Evolutionary conservation across 148 eudicot genomes (phyloP), one percentile per base, ranked within the genome.

Genomic region (Drosera capensis): DNA sequence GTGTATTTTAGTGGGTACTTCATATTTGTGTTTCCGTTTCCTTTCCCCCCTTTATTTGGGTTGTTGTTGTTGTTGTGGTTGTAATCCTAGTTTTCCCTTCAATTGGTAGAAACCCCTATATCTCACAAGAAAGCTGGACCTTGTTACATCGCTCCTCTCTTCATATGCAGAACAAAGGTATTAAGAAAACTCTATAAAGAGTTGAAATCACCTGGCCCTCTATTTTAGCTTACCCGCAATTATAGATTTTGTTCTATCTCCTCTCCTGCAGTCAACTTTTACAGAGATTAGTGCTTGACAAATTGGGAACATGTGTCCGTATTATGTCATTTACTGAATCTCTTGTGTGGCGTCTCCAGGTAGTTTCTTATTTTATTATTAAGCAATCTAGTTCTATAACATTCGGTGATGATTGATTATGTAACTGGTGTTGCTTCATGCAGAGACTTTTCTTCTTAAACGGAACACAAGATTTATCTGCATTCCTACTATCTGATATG

Each of bases 261-360:
- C 42, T 22, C 26, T 35, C 45, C 13, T 79, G 83, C 78, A 88
- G 94, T 46, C 56, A 67, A 25, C 49, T 48, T 48, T 67, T 85
- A 22, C 74, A 55, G 23, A 60, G 54, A 23, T 23, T 68, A 49
- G 67, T 80, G 43, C 42, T 83, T 52, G 72, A 67, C 26, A 71
- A 51, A 68, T 70, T 82, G 17, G 86, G 79, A 37, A 46, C 48
- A 2, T 83, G 83, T 50, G 51, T 83, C 31, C 71, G 62, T 28
- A 67, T 82, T 53, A 77, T 94, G 49, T 53, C 68, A 50, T 51
- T 48, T 54, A 74, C 94, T 38, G 94, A 83, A 63, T 72, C 74
- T 50, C 64, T 88, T 55, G n/a, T 83, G 42, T 88, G 96, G 96
- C 86, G 94, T 49, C 71, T 64, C 59, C 81, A 88, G 96, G 96